Percentiles rank a stretch among this genome's conserved stretches.
These are phyloP conservation scores for Cryptococcus sp. DNA, from an alignment of 1,284 basidiomycete species.

Conservation along the genomic window DNA sequence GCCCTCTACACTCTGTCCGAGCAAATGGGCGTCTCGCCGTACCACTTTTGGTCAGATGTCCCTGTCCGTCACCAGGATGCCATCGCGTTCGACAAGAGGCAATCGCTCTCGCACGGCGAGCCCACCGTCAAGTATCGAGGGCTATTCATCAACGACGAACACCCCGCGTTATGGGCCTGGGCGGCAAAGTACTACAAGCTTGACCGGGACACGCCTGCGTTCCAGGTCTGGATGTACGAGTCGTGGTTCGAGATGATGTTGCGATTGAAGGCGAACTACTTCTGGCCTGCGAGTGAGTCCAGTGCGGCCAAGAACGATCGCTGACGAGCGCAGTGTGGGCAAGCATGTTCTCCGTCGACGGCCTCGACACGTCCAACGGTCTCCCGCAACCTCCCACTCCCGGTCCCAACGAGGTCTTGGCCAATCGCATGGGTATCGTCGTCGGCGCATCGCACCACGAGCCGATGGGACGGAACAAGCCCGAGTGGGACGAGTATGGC, in stretches of 20 bases:
- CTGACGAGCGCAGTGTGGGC: slow-evolving; percentile 32
- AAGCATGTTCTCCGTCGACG: slow-evolving; percentile 69
- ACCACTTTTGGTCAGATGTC: slow-evolving; percentile 63
- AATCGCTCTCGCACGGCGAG: slow-evolving; percentile 62
- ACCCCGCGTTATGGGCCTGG: slow-evolving; percentile 62
- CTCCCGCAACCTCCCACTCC: slow-evolving; percentile 23
- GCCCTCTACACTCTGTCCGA: slow-evolving; percentile 70
- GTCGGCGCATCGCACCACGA: slow-evolving; percentile 60
- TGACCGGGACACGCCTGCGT: slow-evolving; percentile 28
- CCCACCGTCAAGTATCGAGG: slow-evolving; percentile 73
- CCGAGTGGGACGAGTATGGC: slow-evolving; percentile 26
- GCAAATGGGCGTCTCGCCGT: slow-evolving; percentile 61
- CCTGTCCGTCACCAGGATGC: slow-evolving; percentile 60
- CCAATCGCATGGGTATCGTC: slow-evolving; percentile 67
- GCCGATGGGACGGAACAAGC: slow-evolving; percentile 49
- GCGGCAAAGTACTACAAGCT: slow-evolving; percentile 54
- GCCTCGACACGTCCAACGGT: slow-evolving; percentile 45
- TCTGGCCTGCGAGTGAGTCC: slow-evolving; percentile 58
- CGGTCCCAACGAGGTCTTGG: slow-evolving; percentile 63
- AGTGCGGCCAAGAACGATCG: too few relatives aligned
- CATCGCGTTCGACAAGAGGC: slow-evolving; percentile 58
- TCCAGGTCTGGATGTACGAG: slow-evolving; percentile 60
- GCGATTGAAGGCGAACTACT: slow-evolving; percentile 67
- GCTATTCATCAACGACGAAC: slow-evolving; percentile 64
- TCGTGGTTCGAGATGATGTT: slow-evolving; percentile 64